Evolutionary conservation across 1,284 basidiomycete genomes (phyloP).

Genomic region (Apiotrichum montevideense): DNA sequence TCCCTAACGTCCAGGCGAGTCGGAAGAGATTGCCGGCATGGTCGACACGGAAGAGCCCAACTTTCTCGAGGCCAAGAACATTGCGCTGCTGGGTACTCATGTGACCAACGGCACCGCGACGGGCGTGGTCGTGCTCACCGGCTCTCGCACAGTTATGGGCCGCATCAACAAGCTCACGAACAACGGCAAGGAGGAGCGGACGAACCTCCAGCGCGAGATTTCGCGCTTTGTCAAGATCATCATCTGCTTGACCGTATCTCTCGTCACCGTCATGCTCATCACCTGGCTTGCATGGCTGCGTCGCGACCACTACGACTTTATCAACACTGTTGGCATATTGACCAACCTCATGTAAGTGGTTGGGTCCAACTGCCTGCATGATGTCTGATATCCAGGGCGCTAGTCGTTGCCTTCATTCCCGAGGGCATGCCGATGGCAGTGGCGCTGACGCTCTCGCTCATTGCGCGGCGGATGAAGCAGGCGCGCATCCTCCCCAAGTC

Average conservation of each 20-base stretch:
- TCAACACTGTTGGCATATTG: slow-evolving; percentile 53
- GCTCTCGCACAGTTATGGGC: slow-evolving; percentile 56
- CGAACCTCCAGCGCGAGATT: slow-evolving; percentile 47
- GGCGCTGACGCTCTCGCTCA: slow-evolving; percentile 45
- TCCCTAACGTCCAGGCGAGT: slow-evolving; percentile 48
- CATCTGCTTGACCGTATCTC: slow-evolving; percentile 51
- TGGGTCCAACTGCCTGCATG: no score
- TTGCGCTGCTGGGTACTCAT: slow-evolving; percentile 60
- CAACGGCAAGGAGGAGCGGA: slow-evolving; percentile 48
- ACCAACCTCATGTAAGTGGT: slow-evolving; percentile 51
- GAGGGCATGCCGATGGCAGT: slow-evolving; percentile 54
- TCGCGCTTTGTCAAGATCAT: slow-evolving; percentile 50
- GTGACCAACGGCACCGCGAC: slow-evolving; percentile 57
- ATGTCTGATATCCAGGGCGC: slow-evolving; percentile 33
- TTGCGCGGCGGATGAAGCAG: slow-evolving; percentile 54
- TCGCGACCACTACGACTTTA: slow-evolving; percentile 50
- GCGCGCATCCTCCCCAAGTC: slow-evolving; percentile 58
- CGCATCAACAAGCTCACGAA: slow-evolving; percentile 56
- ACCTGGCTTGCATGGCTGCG: slow-evolving; percentile 54
- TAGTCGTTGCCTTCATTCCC: slow-evolving; percentile 57
- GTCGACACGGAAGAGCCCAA: slow-evolving; percentile 55
- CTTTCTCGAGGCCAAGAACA: slow-evolving; percentile 57
- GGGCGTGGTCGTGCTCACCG: slow-evolving; percentile 56
- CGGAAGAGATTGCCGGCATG: slow-evolving; percentile 54
- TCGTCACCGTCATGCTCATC: slow-evolving; percentile 51